These are phyloP conservation scores for Physcomitrellopsis africana DNA, from an alignment of 225 moss, liverwort and hornwort genomes.

Conservation along the genomic window DNA sequence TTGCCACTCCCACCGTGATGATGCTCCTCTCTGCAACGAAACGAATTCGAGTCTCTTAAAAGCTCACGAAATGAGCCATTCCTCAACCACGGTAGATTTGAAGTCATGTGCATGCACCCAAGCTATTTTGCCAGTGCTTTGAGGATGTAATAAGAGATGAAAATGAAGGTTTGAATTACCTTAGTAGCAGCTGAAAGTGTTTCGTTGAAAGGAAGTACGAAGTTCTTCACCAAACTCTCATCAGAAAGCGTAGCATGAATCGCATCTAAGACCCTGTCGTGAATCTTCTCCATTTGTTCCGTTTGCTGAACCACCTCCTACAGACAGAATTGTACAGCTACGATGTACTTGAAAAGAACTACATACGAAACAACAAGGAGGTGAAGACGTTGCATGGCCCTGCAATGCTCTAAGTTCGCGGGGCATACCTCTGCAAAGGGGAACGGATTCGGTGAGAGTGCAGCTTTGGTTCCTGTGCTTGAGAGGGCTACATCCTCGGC, in stretches of 20 bases:
- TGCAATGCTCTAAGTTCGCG: neutral
- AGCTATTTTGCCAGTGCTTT: neutral
- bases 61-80: neutral
- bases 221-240: slow-evolving; percentile 77
- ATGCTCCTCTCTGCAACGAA: slow-evolving; percentile 43
- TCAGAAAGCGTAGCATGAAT: slow-evolving; percentile 82
- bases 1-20: slow-evolving; percentile 93
- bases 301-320: slow-evolving; percentile 36
- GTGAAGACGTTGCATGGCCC: neutral
- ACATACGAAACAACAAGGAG: neutral
- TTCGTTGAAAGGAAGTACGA: slow-evolving; percentile 79
- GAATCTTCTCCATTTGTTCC: slow-evolving; percentile 67
- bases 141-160: slow-evolving; percentile 15
- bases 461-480: slow-evolving; percentile 22
- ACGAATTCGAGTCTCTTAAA: neutral
- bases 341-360: neutral
- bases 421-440: slow-evolving; percentile 33
- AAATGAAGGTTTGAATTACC: slow-evolving; percentile 25
- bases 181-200: slow-evolving; percentile 50
- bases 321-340: slow-evolving; percentile 1
- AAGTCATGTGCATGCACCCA: slow-evolving; percentile 4
- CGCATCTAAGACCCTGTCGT: slow-evolving; percentile 68
- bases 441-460: slow-evolving; percentile 27
- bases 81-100: neutral
- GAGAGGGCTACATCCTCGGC: slow-evolving; percentile 28